A percentile compares a stretch with the other conserved stretches of the same genome.
Conservation (phyloP, 176 grass and related monocot species). For the Neostapfia colusana region DNA sequence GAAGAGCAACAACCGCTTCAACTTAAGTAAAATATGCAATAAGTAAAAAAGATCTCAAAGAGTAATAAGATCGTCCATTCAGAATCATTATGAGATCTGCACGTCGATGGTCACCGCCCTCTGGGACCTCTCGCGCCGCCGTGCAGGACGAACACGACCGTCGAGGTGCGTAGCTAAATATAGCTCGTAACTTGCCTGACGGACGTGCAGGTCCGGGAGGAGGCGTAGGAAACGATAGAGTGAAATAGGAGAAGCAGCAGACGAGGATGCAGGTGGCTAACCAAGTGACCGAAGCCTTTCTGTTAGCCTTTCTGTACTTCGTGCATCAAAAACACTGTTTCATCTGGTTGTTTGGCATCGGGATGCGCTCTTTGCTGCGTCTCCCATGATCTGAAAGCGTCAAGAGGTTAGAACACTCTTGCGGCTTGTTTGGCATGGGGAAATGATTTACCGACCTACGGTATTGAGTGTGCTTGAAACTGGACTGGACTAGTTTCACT, state of each 20-base stretch:
- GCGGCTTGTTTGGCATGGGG: no score
- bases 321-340: not conserved
- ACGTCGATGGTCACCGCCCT: not conserved
- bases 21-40: no score
- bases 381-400: not conserved
- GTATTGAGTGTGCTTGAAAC: not conserved
- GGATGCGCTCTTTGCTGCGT: no score
- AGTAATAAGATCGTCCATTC: no score
- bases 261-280: slow-evolving; percentile 30
- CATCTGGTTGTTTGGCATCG: no score
- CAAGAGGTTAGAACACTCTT: no score
- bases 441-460: not conserved
- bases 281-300: not conserved
- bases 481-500: not conserved
- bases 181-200: not conserved
- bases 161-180: not conserved
- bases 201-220: slow-evolving; percentile 20
- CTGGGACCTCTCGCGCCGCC: slow-evolving; percentile 31
- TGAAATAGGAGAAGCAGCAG: slow-evolving; percentile 36
- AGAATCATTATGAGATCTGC: no score
- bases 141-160: slow-evolving; percentile 37
- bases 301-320: not conserved
- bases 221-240: slow-evolving; percentile 27
- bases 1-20: no score
- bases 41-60: no score